Base-by-base conservation (phyloP, 2,329 filamentous ascomycete genomes). In the Pseudonectria buxi region DNA sequence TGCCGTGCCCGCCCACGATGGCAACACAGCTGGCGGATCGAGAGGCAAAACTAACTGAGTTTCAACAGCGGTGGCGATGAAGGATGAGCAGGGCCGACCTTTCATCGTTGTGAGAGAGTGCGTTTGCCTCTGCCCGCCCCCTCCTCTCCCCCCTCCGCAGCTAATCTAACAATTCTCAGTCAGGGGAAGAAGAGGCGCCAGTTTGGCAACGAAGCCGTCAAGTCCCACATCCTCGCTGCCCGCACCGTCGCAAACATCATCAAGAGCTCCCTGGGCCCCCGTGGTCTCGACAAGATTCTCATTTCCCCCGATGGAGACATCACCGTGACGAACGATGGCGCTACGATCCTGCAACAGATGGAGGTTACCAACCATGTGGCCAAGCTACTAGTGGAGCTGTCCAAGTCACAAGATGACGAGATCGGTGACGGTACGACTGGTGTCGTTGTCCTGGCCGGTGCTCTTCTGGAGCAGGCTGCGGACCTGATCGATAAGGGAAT, bases 401-500 rank as follows among this genome's bases (percentile, higher is more conserved):
- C 92, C 46, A 95, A 94, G 71, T 96, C 92, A 26, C 92, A 98
- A 64, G 92, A 98, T 57, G 90, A 96, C 53, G 92, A 98, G 68
- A 98, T 98, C 56, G 92, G 92, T 58, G 92, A 98, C 61, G 92
- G 92, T 47, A 98, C 92, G 45, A 98, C 92, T 1, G 92, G 92
- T 63, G 92, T 98, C 11, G 92, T 98, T 33, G 94, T 98, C 32
- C 71, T 98, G 50, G 92, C 92, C 11, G 92, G 90, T 46, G 89
- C 92, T 44, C 78, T 98, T 46, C 73, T 98, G 43, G 94, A 98
- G 67, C 90, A 96, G 68, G 92, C 92, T 13, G 87, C 90, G 45
- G 92, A 95, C 61, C 78, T 98, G 52, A 96, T 98, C 62, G 94
- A 98, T 75, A 98, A 98, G 77, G 94, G 92, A 59, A 98, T 98